phyloP scores from a whole-genome alignment of 192 early-diverging fungal genomes.

The Kickxella alabastrina region DNA sequence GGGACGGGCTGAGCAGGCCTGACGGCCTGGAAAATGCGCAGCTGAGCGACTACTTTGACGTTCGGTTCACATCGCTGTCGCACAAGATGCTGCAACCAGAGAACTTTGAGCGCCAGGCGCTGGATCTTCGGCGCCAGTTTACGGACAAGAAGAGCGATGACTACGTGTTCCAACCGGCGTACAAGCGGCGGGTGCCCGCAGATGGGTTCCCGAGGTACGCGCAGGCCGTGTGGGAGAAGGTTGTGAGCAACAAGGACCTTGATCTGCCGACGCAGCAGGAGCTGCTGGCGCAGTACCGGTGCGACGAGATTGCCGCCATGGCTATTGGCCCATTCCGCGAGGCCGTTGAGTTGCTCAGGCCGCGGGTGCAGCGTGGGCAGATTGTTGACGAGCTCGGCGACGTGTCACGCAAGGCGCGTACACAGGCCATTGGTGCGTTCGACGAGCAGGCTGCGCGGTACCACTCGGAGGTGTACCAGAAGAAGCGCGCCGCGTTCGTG shows the following conservation, averaged over 20 bases:
- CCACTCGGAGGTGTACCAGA: constrained; percentile 79
- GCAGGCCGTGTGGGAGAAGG: constrained; percentile 92
- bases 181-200: constrained; percentile 90
- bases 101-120: constrained; percentile 73
- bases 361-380: constrained; percentile 72
- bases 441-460: constrained; percentile 91
- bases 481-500: constrained; percentile 79
- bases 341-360: constrained; percentile 59
- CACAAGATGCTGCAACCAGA: constrained; percentile 85
- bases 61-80: constrained; percentile 82
- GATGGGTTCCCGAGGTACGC: constrained; percentile 95
- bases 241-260: constrained; percentile 89
- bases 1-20: constrained; percentile 87
- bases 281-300: constrained; percentile 94
- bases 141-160: constrained; percentile 60
- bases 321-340: constrained; percentile 70
- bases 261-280: constrained; percentile 99
- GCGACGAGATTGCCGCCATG: constrained; percentile 87
- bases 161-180: constrained; percentile 80
- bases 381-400: constrained; percentile 74
- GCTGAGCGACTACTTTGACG: constrained; percentile 88
- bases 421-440: constrained; percentile 65
- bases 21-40: constrained; percentile 69
- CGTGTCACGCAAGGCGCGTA: constrained; percentile 56
- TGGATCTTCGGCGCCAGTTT: constrained; percentile 71